Evolutionary conservation across 1,139 yeast genomes (phyloP), one percentile per base, ranked within the genome.

Genomic region (Debaryomyces udenii): DNA sequence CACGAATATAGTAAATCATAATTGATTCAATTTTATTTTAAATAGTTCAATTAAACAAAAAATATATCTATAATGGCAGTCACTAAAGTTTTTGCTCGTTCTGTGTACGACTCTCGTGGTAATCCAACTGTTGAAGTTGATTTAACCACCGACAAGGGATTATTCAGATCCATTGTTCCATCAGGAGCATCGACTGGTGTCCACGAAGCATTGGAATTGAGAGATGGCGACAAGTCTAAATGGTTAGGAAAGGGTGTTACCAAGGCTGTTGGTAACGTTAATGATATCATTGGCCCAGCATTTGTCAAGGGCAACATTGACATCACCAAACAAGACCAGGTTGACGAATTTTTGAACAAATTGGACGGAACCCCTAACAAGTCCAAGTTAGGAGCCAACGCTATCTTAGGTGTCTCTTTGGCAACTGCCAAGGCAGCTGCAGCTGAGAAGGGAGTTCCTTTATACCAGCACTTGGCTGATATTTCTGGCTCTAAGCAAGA

Each of bases 81-180:
- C 46, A 44, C 57, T 43, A 86, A 86, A 73, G 73, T 86, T 59
- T 80, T 75, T 71, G 84, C 96, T 57, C 86, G 96, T 75, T 82
- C 80, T 76, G 91, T 88, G 70, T 88, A 88, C 81, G 96, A 88
- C 76, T 87, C 96, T 56, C 86, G 96, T 75, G 95, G 95, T 72
- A 87, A 87, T 81, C 96, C 96, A 70, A 87, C 96, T 53, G 95
- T 87, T 56, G 96, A 87, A 76, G 95, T 87, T 51, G 95, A 87
- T 61, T 58, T 87, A 54, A 75, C 83, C 78, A 87, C 96, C 59
- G 86, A 76, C 53, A 78, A 81, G 61, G 96, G 96, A 61, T 60
- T 77, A 50, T 86, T 84, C 87, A 82, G 94, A 69, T 77, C 94
- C 51, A 86, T 86, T 56, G 96, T 87, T 47, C 96, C 96, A 65